A percentile compares a stretch with the other conserved stretches of the same genome.
These are phyloP conservation scores for Moricandia moricandioides DNA, from an alignment of 345 rosid species.

Conservation along the genomic window DNA sequence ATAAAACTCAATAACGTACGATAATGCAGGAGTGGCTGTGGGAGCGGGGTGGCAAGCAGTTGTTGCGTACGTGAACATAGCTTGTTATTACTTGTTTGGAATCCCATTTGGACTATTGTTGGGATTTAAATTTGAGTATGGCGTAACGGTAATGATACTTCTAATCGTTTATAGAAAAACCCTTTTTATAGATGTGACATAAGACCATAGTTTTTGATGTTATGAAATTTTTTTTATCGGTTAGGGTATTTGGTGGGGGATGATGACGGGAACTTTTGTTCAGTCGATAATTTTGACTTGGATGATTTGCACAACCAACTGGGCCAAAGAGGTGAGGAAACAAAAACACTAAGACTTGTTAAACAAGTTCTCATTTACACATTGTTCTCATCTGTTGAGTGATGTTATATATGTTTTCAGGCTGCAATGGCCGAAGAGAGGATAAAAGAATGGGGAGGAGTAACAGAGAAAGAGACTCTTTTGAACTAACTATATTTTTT, in stretches of 20 bases:
- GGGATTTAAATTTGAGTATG: conserved; percentile 60
- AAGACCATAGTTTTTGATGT: background rate
- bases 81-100: conserved; percentile 68
- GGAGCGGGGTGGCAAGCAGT: conserved; percentile 83
- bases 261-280: conserved; percentile 66
- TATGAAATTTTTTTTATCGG: background rate
- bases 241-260: conserved; percentile 82
- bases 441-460: conserved; percentile 68
- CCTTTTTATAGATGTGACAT: background rate
- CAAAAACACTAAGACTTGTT: background rate
- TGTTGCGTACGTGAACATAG: conserved; percentile 69
- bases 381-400: background rate
- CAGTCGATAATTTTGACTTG: conserved; percentile 55
- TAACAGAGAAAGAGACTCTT: conserved; percentile 27
- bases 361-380: background rate
- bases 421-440: conserved; percentile 66
- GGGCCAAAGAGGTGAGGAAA: conserved; percentile 56
- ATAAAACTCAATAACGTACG: background rate
- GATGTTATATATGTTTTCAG: conserved; percentile 35
- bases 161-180: background rate
- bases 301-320: conserved; percentile 46
- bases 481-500: conserved; percentile 12
- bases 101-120: conserved; percentile 66
- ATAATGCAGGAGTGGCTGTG: conserved; percentile 65
- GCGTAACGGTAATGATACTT: conserved; percentile 49